Evolutionary conservation across 2,329 filamentous ascomycete species (phyloP).

Genomic region (Nigrospora oryzae): DNA sequence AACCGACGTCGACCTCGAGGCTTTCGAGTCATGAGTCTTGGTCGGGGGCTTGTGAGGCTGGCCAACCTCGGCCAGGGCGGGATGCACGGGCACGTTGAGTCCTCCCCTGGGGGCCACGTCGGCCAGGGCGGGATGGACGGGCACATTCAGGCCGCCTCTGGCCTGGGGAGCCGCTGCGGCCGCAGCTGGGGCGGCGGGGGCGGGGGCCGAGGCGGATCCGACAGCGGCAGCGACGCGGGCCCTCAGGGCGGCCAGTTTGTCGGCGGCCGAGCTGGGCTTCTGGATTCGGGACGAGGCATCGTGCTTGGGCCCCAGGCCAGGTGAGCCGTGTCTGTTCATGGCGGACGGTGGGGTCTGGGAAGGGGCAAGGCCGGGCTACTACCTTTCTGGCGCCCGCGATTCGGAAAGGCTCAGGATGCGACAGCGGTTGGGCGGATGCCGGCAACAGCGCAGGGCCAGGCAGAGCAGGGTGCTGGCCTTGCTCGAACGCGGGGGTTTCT

Average conservation of each 20-base stretch:
- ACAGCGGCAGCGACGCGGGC: slow-evolving; percentile 71
- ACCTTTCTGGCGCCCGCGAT: background rate
- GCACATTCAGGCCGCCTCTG: slow-evolving; percentile 53
- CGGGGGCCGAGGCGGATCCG: slow-evolving; percentile 15
- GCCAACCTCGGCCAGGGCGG: slow-evolving; percentile 41
- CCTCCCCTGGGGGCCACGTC: slow-evolving; percentile 35
- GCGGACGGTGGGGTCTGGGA: slow-evolving; percentile 1
- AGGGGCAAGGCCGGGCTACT: background rate
- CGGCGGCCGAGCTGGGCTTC: slow-evolving; percentile 48
- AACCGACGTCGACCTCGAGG: slow-evolving; percentile 10
- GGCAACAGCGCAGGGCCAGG: no score
- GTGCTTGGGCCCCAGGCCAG: slow-evolving; percentile 47
- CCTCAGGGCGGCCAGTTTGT: slow-evolving; percentile 68
- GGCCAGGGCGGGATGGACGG: slow-evolving; percentile 58
- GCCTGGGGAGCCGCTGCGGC: background rate
- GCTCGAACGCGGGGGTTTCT: no score
- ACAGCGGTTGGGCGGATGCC: no score
- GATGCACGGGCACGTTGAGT: slow-evolving; percentile 57
- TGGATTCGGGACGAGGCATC: slow-evolving; percentile 46
- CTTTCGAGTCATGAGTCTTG: slow-evolving; percentile 28
- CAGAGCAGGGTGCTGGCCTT: no score
- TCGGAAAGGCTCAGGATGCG: background rate
- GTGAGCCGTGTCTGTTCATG: slow-evolving; percentile 45
- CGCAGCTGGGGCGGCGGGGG: background rate
- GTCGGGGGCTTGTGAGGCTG: slow-evolving; percentile 10